Conservation (phyloP, 495 filamentous ascomycete genomes). For the Penicillium argentinense region DNA sequence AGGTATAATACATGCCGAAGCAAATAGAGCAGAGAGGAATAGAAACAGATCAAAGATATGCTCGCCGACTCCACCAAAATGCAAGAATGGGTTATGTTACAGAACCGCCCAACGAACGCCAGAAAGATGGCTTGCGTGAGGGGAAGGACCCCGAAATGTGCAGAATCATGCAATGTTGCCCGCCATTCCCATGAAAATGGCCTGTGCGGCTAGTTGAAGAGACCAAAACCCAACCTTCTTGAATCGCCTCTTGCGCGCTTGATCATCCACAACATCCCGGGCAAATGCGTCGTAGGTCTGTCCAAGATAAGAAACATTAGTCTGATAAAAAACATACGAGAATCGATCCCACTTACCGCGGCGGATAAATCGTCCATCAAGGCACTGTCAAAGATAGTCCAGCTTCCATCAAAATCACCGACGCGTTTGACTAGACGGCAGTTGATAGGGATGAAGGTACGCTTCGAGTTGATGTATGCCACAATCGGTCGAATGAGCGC, state of each 20-base stretch:
- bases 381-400: conserved; percentile 92
- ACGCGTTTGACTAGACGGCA: conserved; percentile 89
- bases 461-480: conserved; percentile 95
- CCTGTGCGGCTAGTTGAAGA: conserved; percentile 84
- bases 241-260: conserved; percentile 79
- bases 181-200: conserved; percentile 92
- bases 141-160: conserved; percentile 21
- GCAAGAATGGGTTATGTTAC: conserved; percentile 17
- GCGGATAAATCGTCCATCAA: conserved; percentile 94
- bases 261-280: conserved; percentile 79
- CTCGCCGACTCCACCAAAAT: conserved; percentile 19
- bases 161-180: conserved; percentile 69
- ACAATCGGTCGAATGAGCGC: conserved; percentile 94
- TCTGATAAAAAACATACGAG: not conserved
- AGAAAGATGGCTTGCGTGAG: not conserved
- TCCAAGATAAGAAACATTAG: conserved; percentile 16
- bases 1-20: not conserved
- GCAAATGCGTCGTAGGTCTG: conserved; percentile 90
- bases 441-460: conserved; percentile 90
- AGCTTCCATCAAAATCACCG: conserved; percentile 90
- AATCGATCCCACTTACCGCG: conserved; percentile 71
- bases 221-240: conserved; percentile 98
- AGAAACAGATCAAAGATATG: conserved; percentile 6
- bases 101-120: conserved; percentile 22
- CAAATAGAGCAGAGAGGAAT: not conserved